A percentile compares a stretch with the other conserved stretches of the same genome.
Conservation (phyloP, 352 stramenopile species). For the Pythium brachiatum region DNA sequence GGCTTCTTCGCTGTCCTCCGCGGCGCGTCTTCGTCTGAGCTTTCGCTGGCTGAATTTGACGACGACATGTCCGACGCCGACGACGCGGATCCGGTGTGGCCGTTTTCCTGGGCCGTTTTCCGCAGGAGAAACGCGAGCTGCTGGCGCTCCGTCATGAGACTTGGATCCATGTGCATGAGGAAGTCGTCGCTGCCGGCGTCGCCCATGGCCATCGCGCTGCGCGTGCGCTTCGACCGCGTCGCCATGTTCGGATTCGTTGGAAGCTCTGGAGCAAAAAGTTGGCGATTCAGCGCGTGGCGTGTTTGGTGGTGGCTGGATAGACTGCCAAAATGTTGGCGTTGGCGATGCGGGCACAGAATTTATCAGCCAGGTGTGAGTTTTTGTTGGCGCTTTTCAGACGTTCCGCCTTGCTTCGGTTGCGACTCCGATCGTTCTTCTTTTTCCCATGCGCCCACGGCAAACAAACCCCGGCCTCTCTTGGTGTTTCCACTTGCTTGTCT, state of each 20-base stretch:
- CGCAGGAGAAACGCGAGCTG: constrained; percentile 75
- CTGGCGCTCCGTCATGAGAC: constrained; percentile 79
- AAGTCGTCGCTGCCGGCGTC: constrained; percentile 19
- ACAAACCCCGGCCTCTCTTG: background rate
- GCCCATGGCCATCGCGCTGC: constrained; percentile 3
- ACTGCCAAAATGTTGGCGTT: constrained; percentile 4
- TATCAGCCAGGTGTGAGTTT: background rate
- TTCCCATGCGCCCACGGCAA: constrained; percentile 2
- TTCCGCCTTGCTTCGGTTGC: constrained; percentile 19
- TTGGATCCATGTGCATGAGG: constrained; percentile 44
- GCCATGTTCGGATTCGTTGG: constrained; percentile 11
- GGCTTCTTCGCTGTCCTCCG: constrained; percentile 18
- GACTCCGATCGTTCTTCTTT: constrained; percentile 7
- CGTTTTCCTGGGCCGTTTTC: constrained; percentile 52
- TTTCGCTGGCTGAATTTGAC: constrained; percentile 19
- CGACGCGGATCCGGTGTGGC: background rate
- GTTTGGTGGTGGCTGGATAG: constrained; percentile 9
- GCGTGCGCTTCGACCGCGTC: constrained; percentile 19
- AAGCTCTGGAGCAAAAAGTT: background rate
- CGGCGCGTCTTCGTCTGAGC: constrained; percentile 32
- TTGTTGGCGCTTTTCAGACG: constrained; percentile 18
- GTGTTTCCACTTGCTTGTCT: constrained; percentile 10
- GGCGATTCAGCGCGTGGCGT: background rate
- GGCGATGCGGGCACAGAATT: background rate
- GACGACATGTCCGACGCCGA: constrained; percentile 10